Base-by-base conservation (phyloP, 1,139 yeast species). In the Blastobotrys arbuscula region DNA sequence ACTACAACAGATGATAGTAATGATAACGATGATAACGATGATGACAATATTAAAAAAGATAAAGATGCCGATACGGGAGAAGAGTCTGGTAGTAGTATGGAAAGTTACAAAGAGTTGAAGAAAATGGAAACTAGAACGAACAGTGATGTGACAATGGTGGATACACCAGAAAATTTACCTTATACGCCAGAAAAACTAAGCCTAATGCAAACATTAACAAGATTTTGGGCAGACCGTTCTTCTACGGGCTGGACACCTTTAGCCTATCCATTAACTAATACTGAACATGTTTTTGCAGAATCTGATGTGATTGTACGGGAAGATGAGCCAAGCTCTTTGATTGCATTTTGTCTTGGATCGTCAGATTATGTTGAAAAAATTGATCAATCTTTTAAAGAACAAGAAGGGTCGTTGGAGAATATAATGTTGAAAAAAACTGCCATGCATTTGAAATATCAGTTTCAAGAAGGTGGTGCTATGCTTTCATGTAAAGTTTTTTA, bases 151-250 rank as follows among this genome's bases (percentile, higher is more conserved):
- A 30, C 39, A 15, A 12, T 44, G 31, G 20, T 23, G 12, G 43
- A 44, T 20, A 7, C 47, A 2, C 44, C 38, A 23, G 41, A 46
- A 20, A 47, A 45, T 16, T 21, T 44, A 4, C 36, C 44, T n/a
- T 71, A 57, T 71, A 73, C 65, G 68, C 61, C 87, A 2, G 97
- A 88, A 60, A 79, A 79, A 57, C 78, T 81, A 31, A 83, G 96
- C 0, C 66, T 94, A 31, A 77, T 94, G 69, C 88, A 87, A 59
- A 82, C 96, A 0, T 71, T 94, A 50, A 80, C 96, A 0, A 88
- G 83, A 59, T 90, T 92, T 67, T 92, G 98, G 98, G 97, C 97
- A 0, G 98, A 94, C 67, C 71, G 98, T 58, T 86, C 97, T 1
- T 92, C 97, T 0, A 85, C 96, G 2, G 76, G 94, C 20, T 94